These are phyloP conservation scores for Bipolaris gigantea DNA, from an alignment of 2,329 filamentous ascomycete species.

Conservation along the genomic window DNA sequence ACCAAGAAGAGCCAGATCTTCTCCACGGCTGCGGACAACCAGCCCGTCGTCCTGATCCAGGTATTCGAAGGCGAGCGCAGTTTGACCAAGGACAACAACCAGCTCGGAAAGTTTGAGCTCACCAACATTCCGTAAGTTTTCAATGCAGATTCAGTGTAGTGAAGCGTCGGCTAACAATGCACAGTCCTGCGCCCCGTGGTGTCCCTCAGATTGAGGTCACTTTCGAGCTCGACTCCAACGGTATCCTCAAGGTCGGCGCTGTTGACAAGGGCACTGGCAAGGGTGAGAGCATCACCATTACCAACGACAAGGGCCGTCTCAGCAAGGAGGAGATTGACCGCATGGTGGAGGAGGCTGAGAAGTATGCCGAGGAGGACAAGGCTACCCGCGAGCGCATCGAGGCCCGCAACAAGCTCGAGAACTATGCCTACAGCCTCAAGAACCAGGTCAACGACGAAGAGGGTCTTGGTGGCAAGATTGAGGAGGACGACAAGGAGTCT, in stretches of 20 bases:
- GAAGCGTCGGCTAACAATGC: conserved; percentile 17
- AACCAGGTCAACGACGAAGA: conserved; percentile 98
- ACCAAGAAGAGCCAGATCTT: conserved; percentile 98
- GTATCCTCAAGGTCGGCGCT: conserved; percentile 94
- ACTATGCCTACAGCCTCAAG: conserved; percentile 98
- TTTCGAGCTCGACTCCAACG: conserved; percentile 97
- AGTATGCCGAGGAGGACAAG: conserved; percentile 99
- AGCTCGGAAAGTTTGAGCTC: conserved; percentile 97
- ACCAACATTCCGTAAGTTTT: conserved; percentile 74
- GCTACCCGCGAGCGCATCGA: conserved; percentile 96
- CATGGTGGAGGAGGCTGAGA: conserved; percentile 98
- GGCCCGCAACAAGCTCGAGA: conserved; percentile 94
- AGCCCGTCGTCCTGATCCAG: conserved; percentile 92
- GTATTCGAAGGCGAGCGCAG: conserved; percentile 92
- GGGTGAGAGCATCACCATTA: conserved; percentile 96
- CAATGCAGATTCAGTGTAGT: neutral
- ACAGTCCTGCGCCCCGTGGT: conserved; percentile 79
- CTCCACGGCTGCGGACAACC: conserved; percentile 95
- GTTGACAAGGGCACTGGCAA: conserved; percentile 98
- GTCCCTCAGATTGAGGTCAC: conserved; percentile 98
- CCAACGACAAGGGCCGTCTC: conserved; percentile 98
- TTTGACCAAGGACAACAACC: conserved; percentile 79
- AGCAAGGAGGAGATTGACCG: conserved; percentile 97
- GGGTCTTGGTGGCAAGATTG: conserved; percentile 96
- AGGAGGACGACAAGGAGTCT: conserved; percentile 97